These are phyloP conservation scores for Hysterangium stoloniferum DNA, from an alignment of 768 basidiomycete genomes.

Conservation along the genomic window DNA sequence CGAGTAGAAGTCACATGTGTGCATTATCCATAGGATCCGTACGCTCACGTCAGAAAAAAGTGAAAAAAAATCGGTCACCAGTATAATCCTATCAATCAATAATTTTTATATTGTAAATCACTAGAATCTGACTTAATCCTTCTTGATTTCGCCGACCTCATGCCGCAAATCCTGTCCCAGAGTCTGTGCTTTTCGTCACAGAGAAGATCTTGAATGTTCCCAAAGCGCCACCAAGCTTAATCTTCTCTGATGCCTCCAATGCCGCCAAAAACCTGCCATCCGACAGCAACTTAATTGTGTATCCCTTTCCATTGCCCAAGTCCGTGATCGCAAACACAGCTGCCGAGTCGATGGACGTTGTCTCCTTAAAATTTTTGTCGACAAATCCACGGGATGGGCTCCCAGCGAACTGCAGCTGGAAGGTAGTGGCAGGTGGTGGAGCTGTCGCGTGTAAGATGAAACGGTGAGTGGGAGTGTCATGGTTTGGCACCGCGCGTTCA, in stretches of 20 bases:
- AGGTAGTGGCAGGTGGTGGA: slow-evolving; percentile 2
- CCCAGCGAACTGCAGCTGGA: slow-evolving; percentile 10
- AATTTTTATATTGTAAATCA: no score
- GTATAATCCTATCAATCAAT: no score
- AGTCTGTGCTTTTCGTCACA: slow-evolving; percentile 8
- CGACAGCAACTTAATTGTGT: slow-evolving; percentile 8
- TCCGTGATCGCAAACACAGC: slow-evolving; percentile 10
- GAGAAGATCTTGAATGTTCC: slow-evolving; percentile 6
- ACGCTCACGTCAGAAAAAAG: no score
- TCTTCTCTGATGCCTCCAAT: neutral
- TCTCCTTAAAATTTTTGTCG: neutral
- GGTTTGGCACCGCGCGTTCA: neutral
- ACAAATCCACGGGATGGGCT: neutral
- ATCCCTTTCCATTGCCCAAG: slow-evolving; percentile 7
- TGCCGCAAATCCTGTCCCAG: slow-evolving; percentile 6
- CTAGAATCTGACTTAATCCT: no score
- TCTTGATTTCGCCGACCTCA: no score
- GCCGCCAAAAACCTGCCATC: neutral
- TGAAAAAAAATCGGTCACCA: no score
- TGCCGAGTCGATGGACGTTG: neutral
- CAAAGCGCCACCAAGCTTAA: neutral
- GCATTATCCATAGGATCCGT: no score
- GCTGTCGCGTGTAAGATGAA: slow-evolving; percentile 10
- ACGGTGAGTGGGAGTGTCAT: slow-evolving; percentile 1
- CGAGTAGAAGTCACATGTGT: no score